Percentiles rank a stretch among this genome's conserved stretches.
Conservation (phyloP, 139 green algal species). For the Chlorella sorokiniana region DNA sequence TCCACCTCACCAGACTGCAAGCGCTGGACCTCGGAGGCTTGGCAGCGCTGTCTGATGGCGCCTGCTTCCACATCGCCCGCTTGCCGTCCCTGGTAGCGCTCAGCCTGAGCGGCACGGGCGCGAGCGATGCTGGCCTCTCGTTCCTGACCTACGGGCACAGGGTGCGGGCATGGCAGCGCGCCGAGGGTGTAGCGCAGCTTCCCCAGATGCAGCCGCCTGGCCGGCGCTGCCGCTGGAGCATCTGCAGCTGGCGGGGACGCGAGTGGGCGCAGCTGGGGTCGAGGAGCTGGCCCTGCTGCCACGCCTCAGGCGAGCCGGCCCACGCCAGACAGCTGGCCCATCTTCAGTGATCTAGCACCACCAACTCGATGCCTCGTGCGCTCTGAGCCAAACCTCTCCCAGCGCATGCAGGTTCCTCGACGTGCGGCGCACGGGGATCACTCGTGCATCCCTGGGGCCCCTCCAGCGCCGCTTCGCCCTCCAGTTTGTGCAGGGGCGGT, state of each 20-base stretch:
- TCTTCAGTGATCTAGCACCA: not conserved
- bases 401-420: not conserved
- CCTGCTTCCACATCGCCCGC: constrained; percentile 6
- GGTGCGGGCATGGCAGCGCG: constrained; percentile 1
- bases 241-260: constrained; percentile 9
- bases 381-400: not conserved
- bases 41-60: not conserved
- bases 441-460: not conserved
- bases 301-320: not conserved
- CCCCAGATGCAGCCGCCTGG: constrained; percentile 21
- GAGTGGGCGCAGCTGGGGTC: not conserved
- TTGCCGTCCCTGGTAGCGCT: constrained; percentile 5
- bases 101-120: not conserved
- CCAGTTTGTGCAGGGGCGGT: constrained; percentile 15
- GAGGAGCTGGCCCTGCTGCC: not conserved
- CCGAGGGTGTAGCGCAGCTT: not conserved
- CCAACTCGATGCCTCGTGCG: not conserved
- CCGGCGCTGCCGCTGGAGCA: constrained; percentile 6
- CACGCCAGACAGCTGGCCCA: not conserved
- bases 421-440: not conserved
- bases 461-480: constrained; percentile 23
- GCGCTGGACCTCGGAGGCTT: constrained; percentile 1
- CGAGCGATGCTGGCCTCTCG: not conserved
- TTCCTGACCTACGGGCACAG: constrained; percentile 7
- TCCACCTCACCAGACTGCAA: not conserved